Evolutionary conservation across 2,329 filamentous ascomycete species (phyloP).

Genomic region (Calonectria montana): DNA sequence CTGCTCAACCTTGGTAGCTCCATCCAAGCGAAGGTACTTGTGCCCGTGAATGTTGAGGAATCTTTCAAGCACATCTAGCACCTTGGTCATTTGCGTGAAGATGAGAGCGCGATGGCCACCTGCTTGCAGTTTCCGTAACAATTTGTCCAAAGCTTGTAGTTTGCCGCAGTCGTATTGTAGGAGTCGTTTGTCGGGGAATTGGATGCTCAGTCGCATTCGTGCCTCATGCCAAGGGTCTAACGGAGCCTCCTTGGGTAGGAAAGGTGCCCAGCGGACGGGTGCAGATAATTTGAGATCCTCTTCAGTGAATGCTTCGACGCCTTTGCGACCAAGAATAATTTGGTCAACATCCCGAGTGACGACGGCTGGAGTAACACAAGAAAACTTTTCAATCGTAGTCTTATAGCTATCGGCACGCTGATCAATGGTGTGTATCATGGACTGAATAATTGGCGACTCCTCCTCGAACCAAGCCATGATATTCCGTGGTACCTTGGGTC

Average conservation of each 20-base stretch:
- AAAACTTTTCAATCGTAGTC: conserved; percentile 85
- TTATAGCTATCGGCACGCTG: conserved; percentile 80
- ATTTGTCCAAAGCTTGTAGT: conserved; percentile 86
- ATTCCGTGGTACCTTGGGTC: conserved; percentile 69
- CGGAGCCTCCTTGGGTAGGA: conserved; percentile 65
- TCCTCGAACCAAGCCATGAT: conserved; percentile 81
- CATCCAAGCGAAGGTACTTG: conserved; percentile 95
- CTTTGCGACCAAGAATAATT: conserved; percentile 72
- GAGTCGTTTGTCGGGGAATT: conserved; percentile 96
- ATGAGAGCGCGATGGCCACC: conserved; percentile 95
- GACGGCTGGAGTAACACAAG: conserved; percentile 90
- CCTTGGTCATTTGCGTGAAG: conserved; percentile 99
- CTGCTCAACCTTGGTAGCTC: conserved; percentile 95
- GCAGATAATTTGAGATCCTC: conserved; percentile 68
- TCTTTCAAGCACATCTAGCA: conserved; percentile 95
- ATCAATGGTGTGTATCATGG: conserved; percentile 79
- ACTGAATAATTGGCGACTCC: conserved; percentile 71
- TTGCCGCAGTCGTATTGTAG: conserved; percentile 98
- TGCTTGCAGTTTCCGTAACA: conserved; percentile 87
- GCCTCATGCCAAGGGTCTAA: conserved; percentile 92
- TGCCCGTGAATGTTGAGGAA: conserved; percentile 98
- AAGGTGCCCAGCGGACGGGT: conserved; percentile 66
- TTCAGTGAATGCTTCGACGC: conserved; percentile 67
- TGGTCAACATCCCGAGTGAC: conserved; percentile 82
- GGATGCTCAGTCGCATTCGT: conserved; percentile 91